A percentile compares a stretch with the other conserved stretches of the same genome.
Evolutionary conservation across 2,329 filamentous ascomycete genomes (phyloP).

Genomic region (Hypoxylon sp.): DNA sequence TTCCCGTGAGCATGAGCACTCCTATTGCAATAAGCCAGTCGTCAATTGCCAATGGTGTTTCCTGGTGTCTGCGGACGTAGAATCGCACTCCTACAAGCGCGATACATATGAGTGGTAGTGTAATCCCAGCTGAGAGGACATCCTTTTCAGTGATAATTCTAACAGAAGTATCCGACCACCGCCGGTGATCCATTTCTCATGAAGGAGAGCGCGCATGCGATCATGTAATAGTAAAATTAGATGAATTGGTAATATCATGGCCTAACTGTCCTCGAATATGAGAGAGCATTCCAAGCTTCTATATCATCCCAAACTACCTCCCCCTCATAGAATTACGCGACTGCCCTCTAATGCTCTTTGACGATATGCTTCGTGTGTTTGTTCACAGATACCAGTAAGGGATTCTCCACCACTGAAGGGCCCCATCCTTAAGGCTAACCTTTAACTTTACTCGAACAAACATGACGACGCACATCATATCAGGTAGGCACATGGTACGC

Average conservation of each 20-base stretch:
- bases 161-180: not conserved
- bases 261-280: not conserved
- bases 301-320: not conserved
- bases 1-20: not conserved
- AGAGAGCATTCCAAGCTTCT: not conserved
- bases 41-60: not conserved
- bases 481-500: not conserved
- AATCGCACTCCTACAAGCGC: not conserved
- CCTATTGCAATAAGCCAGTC: constrained; percentile 15
- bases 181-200: not conserved
- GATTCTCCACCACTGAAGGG: not conserved
- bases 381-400: not conserved
- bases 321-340: not conserved
- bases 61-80: not conserved
- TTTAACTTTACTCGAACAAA: not conserved
- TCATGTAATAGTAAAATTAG: not conserved
- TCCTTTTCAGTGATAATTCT: not conserved
- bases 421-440: not conserved
- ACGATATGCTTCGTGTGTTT: not conserved
- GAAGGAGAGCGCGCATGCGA: not conserved
- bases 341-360: not conserved
- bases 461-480: not conserved
- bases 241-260: not conserved
- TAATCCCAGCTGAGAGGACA: constrained; percentile 2
- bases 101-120: constrained; percentile 2